Evolutionary conservation across 371 early-diverging fungal genomes (phyloP).

Genomic region (Ecytonucleospora hepatopenaei): DNA sequence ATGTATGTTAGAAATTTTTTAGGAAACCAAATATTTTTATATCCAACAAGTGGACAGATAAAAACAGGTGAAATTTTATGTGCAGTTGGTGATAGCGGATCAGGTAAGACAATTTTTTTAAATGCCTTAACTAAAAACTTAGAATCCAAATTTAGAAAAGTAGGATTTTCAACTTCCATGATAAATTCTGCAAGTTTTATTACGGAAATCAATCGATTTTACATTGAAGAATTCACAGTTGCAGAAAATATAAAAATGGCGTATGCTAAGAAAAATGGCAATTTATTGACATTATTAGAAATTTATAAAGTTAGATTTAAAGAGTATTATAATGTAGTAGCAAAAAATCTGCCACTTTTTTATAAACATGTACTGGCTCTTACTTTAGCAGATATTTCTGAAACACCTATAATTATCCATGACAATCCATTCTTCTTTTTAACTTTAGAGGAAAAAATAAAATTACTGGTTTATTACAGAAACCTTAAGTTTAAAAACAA

Average conservation of each 20-base stretch:
- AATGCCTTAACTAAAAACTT: background rate
- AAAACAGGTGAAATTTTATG: background rate
- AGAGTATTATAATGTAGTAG: background rate
- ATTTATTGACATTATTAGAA: background rate
- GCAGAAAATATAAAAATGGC: background rate
- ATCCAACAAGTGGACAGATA: background rate
- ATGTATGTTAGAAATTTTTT: background rate
- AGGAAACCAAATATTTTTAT: background rate
- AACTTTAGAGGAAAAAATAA: background rate
- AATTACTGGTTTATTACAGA: background rate
- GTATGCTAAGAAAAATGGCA: background rate
- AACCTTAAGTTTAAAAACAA: background rate
- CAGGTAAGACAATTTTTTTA: background rate
- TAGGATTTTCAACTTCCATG: background rate
- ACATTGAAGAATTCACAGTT: background rate
- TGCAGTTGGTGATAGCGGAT: background rate
- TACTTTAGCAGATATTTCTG: background rate
- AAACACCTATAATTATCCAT: background rate
- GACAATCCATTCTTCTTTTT: background rate
- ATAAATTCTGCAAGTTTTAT: background rate
- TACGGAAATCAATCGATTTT: background rate
- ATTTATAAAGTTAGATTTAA: background rate
- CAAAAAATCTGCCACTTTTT: background rate
- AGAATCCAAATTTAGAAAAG: background rate
- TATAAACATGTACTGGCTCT: background rate